Conservation (phyloP, 108 stramenopile species). For the Licmophora abbreviata region DNA sequence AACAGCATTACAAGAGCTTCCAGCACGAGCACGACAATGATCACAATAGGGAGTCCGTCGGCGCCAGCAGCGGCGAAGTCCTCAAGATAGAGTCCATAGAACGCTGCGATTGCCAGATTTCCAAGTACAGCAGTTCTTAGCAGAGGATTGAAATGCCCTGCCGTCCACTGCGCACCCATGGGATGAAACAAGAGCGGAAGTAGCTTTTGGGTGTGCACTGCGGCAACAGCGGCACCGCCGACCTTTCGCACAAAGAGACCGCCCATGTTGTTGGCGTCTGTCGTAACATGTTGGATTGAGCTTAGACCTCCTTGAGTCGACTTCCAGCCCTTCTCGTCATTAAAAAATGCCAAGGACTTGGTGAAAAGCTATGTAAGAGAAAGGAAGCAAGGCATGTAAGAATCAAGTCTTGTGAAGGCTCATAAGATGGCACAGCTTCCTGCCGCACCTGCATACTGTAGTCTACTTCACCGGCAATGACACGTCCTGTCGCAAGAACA, state of each 20-base stretch:
- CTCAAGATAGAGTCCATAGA: constrained; percentile 43
- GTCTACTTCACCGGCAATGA: constrained; percentile 49
- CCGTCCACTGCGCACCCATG: constrained; percentile 60
- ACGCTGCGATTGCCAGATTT: constrained; percentile 38
- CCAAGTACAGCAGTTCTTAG: constrained; percentile 40
- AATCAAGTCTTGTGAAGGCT: background rate
- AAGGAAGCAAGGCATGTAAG: background rate
- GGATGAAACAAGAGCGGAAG: constrained; percentile 70
- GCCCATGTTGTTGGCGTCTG: constrained; percentile 87
- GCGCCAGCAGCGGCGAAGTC: constrained; percentile 58
- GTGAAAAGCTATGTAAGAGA: constrained; percentile 46
- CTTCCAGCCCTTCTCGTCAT: constrained; percentile 73
- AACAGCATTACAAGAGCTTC: constrained; percentile 56
- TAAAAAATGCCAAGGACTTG: constrained; percentile 65
- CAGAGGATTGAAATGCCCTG: constrained; percentile 68
- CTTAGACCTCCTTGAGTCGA: constrained; percentile 79
- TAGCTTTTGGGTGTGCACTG: constrained; percentile 71
- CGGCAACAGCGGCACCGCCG: constrained; percentile 60
- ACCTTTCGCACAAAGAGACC: constrained; percentile 78
- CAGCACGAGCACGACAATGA: constrained; percentile 38
- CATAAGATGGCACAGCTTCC: background rate
- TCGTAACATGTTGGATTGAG: constrained; percentile 53
- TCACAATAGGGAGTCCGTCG: constrained; percentile 28
- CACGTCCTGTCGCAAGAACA: constrained; percentile 69
- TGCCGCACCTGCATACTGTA: constrained; percentile 50